A percentile compares a stretch with the other conserved stretches of the same genome.
Evolutionary conservation across 192 early-diverging fungal genomes (phyloP).

Genomic region (Mortierella hygrophila): DNA sequence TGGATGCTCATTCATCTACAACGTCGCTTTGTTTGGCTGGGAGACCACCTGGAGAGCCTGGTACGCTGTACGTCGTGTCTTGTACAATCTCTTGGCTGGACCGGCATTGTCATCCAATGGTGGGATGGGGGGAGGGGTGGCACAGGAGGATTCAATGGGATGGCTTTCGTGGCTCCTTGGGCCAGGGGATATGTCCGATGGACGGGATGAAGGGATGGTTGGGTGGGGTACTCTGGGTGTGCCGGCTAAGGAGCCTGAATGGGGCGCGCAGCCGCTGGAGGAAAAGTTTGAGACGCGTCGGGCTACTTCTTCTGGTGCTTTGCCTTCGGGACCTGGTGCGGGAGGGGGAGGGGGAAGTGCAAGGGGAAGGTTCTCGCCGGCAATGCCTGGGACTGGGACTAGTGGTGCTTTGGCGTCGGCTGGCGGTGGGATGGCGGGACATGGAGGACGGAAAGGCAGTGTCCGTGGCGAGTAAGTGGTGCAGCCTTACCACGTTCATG

Average conservation of each 20-base stretch:
- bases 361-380: not conserved
- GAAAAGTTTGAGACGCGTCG: not conserved
- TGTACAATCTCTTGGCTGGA: not conserved
- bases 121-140: not conserved
- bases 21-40: not conserved
- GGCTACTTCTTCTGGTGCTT: not conserved
- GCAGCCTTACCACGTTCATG: not conserved
- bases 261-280: not conserved
- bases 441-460: not conserved
- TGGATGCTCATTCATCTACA: constrained; percentile 7
- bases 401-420: not conserved
- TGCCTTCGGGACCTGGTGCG: not conserved
- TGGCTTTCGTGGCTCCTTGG: not conserved
- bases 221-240: not conserved
- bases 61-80: not conserved
- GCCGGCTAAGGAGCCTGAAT: not conserved
- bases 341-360: not conserved
- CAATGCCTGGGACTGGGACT: not conserved
- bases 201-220: not conserved
- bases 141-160: not conserved
- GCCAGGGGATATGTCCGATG: not conserved
- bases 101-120: not conserved
- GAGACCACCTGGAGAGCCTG: not conserved
- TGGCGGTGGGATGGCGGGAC: not conserved
- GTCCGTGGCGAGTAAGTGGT: not conserved